Evolutionary conservation across 73 alveolate genomes (phyloP).

Genomic region (Paramecium primaurelia): DNA sequence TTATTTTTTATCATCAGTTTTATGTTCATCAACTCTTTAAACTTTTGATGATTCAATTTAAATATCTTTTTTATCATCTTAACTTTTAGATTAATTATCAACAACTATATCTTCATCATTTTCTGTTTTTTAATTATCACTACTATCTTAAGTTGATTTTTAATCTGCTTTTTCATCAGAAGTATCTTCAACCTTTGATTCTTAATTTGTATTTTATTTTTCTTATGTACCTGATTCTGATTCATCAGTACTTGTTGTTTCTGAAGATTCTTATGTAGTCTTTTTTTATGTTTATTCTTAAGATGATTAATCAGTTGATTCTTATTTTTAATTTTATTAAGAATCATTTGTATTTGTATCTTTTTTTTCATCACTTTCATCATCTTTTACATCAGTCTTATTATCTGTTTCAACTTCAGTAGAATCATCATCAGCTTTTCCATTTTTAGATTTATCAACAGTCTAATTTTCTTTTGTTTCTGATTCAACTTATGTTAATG

Average conservation of each 20-base stretch:
- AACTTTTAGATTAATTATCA: background rate
- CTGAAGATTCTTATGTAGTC: background rate
- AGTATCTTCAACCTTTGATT: background rate
- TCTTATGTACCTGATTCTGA: background rate
- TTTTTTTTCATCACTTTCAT: background rate
- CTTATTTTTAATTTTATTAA: background rate
- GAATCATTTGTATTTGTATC: background rate
- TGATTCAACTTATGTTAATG: background rate
- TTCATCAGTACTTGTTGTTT: background rate
- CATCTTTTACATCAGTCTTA: background rate
- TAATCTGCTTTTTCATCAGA: background rate
- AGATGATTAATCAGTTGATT: background rate
- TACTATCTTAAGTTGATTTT: background rate
- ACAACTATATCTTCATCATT: background rate
- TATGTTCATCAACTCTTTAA: background rate
- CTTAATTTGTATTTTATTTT: background rate
- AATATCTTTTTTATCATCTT: background rate
- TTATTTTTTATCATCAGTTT: background rate
- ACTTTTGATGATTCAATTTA: background rate
- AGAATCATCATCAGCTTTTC: background rate
- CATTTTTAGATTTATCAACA: background rate
- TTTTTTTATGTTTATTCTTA: background rate
- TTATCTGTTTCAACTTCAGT: background rate
- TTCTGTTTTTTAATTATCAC: background rate
- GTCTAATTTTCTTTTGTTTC: background rate